phyloP scores from a whole-genome alignment of 2,329 filamentous ascomycete genomes.

The Colletotrichum euphorbiae region DNA sequence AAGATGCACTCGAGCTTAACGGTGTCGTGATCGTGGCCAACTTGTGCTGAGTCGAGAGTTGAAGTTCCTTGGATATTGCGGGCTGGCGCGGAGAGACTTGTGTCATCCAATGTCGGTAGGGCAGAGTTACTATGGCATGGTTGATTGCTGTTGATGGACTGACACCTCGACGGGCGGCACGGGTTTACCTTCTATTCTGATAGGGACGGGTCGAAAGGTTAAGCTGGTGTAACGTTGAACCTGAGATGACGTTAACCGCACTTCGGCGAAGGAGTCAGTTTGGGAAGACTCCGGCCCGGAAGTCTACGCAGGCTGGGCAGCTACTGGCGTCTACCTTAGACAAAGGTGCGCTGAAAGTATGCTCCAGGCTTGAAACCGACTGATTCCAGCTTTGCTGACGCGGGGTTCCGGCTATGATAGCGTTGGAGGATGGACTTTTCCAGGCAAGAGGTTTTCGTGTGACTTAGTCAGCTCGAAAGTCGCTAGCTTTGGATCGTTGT shows the following conservation, averaged over 20 bases:
- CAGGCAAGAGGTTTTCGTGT: no score
- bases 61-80: conserved; percentile 19
- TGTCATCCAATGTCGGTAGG: conserved; percentile 28
- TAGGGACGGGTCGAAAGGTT: not conserved
- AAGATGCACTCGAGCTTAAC: not conserved
- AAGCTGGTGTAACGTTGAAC: conserved; percentile 8
- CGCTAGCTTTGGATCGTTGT: no score
- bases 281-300: not conserved
- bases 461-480: no score
- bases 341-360: not conserved
- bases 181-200: conserved; percentile 2
- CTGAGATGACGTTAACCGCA: not conserved
- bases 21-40: conserved; percentile 8
- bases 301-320: not conserved
- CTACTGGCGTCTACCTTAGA: no score
- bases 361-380: not conserved
- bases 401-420: not conserved
- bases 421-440: not conserved
- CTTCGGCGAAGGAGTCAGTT: not conserved
- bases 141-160: not conserved
- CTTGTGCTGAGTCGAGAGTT: conserved; percentile 1
- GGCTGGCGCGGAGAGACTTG: not conserved
- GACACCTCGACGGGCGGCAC: conserved; percentile 12
- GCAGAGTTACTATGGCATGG: conserved; percentile 4
- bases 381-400: not conserved